phyloP scores from a whole-genome alignment of 2,329 filamentous ascomycete genomes.

The Pseudogymnoascus sp. region DNA sequence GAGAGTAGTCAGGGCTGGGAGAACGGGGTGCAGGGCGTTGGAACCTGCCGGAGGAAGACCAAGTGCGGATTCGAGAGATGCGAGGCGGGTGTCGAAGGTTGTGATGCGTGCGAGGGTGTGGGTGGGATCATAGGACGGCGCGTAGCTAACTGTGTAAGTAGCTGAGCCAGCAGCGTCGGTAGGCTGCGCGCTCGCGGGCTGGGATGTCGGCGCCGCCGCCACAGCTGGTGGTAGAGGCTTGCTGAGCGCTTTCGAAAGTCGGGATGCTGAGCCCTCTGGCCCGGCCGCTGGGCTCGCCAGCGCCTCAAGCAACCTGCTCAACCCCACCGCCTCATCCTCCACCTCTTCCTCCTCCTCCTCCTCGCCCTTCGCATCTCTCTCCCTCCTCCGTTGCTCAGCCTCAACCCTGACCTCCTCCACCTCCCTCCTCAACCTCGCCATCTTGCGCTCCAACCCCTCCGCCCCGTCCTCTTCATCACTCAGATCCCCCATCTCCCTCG shows the following conservation, averaged over 20 bases:
- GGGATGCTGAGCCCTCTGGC: conserved; percentile 17
- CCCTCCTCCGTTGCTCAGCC: conserved; percentile 45
- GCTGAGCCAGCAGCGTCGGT: conserved; percentile 26
- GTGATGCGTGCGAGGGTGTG: conserved; percentile 72
- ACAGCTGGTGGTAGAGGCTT: conserved; percentile 10
- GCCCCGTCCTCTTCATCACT: conserved; percentile 62
- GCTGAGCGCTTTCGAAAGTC: conserved; percentile 19
- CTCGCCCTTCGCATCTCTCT: conserved; percentile 33
- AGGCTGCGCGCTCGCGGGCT: conserved; percentile 15
- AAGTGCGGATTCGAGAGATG: conserved; percentile 69
- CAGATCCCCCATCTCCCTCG: conserved; percentile 61
- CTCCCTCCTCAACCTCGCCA: conserved; percentile 76
- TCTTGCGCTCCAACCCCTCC: conserved; percentile 67
- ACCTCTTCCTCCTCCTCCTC: conserved; percentile 30
- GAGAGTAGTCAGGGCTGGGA: conserved; percentile 73
- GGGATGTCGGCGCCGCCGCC: conserved; percentile 18
- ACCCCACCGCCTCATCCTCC: conserved; percentile 52
- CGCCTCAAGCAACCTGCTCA: conserved; percentile 65
- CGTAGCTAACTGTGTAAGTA: conserved; percentile 58
- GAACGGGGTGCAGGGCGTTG: conserved; percentile 56
- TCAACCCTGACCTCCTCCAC: conserved; percentile 62
- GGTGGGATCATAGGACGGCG: conserved; percentile 54
- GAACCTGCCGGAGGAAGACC: conserved; percentile 49
- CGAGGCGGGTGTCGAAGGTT: conserved; percentile 76
- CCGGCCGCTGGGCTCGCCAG: conserved; percentile 32